These are phyloP conservation scores for Aegilops bicornis DNA, from an alignment of 176 grass and related monocot species.

Conservation along the genomic window DNA sequence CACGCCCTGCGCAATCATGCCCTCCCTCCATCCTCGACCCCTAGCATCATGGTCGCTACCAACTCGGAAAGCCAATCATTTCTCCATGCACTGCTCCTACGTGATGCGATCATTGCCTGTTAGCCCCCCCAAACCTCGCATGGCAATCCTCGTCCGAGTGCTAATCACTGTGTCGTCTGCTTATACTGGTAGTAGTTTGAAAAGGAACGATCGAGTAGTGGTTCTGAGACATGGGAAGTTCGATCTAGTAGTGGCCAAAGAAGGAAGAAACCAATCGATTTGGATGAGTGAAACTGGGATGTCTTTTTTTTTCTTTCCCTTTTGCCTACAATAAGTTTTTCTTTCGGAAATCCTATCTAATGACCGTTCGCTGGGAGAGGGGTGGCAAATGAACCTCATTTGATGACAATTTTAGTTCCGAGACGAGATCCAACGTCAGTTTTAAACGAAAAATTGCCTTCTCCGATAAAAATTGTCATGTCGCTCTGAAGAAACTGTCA, in stretches of 20 bases:
- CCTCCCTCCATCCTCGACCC: slow-evolving; percentile 37
- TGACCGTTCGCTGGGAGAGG: no score
- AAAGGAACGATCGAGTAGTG: neutral
- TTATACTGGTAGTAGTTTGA: neutral
- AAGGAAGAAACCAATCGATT: neutral
- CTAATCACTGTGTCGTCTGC: neutral
- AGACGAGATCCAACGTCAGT: no score
- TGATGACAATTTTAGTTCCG: no score
- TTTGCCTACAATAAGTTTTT: no score
- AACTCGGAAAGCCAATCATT: slow-evolving; percentile 59
- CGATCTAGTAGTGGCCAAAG: neutral
- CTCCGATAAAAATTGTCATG: no score
- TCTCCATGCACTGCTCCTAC: slow-evolving; percentile 63
- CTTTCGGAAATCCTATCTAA: no score
- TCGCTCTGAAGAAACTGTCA: neutral
- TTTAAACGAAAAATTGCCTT: no score
- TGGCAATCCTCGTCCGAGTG: neutral
- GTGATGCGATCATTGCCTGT: slow-evolving; percentile 48
- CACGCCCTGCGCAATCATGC: slow-evolving; percentile 44
- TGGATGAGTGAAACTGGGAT: neutral
- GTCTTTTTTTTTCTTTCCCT: neutral
- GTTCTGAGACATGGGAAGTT: neutral
- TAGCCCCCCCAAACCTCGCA: neutral
- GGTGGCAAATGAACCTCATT: no score
- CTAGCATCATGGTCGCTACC: slow-evolving; percentile 34